Conservation (phyloP, 768 basidiomycete genomes). For the Russula lepida region DNA sequence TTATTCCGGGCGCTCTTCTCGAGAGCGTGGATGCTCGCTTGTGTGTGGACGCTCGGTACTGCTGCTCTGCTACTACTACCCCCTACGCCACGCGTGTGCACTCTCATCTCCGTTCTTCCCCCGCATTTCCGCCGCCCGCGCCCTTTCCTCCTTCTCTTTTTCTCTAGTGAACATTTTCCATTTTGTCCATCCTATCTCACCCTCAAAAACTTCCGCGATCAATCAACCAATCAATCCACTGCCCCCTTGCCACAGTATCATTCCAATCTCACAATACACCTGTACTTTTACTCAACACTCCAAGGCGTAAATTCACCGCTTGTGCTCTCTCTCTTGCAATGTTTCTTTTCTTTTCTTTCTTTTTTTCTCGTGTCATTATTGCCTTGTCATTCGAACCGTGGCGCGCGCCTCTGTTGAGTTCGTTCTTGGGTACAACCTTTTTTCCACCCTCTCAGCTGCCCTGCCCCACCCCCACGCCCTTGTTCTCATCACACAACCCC, state of each 20-base stretch:
- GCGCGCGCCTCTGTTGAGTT: neutral
- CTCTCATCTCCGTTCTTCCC: constrained; percentile 11
- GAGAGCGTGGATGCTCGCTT: constrained; percentile 6
- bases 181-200: neutral
- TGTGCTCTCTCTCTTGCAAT: neutral
- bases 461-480: neutral
- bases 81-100: neutral
- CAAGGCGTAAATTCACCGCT: neutral
- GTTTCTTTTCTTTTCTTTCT: neutral
- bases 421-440: neutral
- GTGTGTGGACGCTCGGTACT: constrained; percentile 1
- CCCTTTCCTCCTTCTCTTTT: neutral
- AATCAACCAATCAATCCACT: neutral
- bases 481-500: neutral
- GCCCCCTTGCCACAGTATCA: neutral
- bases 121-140: constrained; percentile 3
- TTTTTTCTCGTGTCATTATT: neutral
- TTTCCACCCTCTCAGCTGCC: neutral
- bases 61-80: neutral
- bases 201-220: neutral
- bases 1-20: neutral
- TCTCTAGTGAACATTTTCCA: constrained; percentile 2
- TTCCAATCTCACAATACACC: neutral
- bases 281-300: constrained; percentile 1
- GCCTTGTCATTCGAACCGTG: neutral